These are phyloP conservation scores for Xylariales sp. DNA, from an alignment of 2,329 filamentous ascomycete genomes.

Conservation along the genomic window DNA sequence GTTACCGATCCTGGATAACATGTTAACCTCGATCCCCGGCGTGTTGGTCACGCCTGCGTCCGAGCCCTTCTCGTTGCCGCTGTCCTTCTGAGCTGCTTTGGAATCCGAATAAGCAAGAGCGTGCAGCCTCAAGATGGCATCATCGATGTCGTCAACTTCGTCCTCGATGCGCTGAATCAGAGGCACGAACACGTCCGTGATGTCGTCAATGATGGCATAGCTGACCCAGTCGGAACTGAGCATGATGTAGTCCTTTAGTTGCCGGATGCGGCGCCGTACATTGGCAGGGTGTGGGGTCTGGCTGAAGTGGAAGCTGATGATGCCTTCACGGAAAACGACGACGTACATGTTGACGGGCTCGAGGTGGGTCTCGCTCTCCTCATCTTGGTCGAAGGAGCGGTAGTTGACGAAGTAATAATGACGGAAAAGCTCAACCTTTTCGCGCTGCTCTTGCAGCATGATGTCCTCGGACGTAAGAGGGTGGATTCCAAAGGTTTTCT, in stretches of 20 bases:
- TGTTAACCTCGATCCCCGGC: slow-evolving; percentile 62
- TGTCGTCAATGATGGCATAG: slow-evolving; percentile 96
- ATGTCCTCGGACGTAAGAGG: slow-evolving; percentile 95
- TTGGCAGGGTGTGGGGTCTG: slow-evolving; percentile 94
- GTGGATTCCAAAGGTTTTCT: slow-evolving; percentile 92
- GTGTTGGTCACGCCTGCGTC: slow-evolving; percentile 36
- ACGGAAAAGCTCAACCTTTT: slow-evolving; percentile 95
- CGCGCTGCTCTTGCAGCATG: slow-evolving; percentile 92
- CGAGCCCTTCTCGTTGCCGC: slow-evolving; percentile 38
- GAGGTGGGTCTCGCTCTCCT: slow-evolving; percentile 81
- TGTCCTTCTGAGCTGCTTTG: slow-evolving; percentile 31
- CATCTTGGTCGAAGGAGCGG: slow-evolving; percentile 93
- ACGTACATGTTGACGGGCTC: slow-evolving; percentile 98
- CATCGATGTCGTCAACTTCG: slow-evolving; percentile 95
- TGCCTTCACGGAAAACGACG: slow-evolving; percentile 91
- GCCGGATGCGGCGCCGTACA: slow-evolving; percentile 86
- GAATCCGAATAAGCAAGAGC: slow-evolving; percentile 38
- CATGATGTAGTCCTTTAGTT: slow-evolving; percentile 89
- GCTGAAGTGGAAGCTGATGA: slow-evolving; percentile 96
- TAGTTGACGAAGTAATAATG: slow-evolving; percentile 99
- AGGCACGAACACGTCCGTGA: slow-evolving; percentile 92
- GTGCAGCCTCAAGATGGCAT: slow-evolving; percentile 80
- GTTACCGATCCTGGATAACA: slow-evolving; percentile 88
- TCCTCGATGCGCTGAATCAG: slow-evolving; percentile 91
- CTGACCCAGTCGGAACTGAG: slow-evolving; percentile 96